Evolutionary conservation across 805 yeast genomes (phyloP).

Genomic region (Novakomyces olei): DNA sequence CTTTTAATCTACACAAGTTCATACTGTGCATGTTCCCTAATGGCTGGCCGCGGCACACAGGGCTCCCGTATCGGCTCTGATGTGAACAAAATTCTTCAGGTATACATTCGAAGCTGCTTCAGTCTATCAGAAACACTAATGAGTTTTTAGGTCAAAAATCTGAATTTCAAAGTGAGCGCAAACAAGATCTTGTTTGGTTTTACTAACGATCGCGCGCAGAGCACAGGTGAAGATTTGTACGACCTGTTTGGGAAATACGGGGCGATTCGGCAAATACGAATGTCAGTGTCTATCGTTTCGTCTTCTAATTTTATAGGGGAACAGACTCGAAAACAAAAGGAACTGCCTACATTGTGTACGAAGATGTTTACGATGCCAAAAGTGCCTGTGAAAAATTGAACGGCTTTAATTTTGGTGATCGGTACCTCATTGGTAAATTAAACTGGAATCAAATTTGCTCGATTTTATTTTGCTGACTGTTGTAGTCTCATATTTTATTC

Average conservation of each 20-base stretch:
- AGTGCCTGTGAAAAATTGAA: conserved; percentile 32
- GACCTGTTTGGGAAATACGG: conserved; percentile 35
- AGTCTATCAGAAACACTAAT: no score
- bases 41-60: no score
- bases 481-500: conserved; percentile 1
- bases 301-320: conserved; percentile 28
- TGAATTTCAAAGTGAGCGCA: no score
- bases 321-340: conserved; percentile 23
- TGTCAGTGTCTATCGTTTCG: neutral
- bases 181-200: no score
- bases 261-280: conserved; percentile 18
- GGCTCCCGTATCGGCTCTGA: no score
- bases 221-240: conserved; percentile 25
- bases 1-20: no score
- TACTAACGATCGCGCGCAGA: no score
- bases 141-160: no score
- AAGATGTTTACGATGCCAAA: conserved; percentile 26
- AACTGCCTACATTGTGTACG: conserved; percentile 34
- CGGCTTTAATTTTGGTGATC: conserved; percentile 36
- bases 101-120: no score
- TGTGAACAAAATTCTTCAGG: no score
- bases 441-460: neutral
- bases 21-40: no score
- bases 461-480: neutral
- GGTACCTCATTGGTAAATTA: conserved; percentile 27